Base-by-base conservation (phyloP, 257 asterid genomes). In the Verbena officinalis region DNA sequence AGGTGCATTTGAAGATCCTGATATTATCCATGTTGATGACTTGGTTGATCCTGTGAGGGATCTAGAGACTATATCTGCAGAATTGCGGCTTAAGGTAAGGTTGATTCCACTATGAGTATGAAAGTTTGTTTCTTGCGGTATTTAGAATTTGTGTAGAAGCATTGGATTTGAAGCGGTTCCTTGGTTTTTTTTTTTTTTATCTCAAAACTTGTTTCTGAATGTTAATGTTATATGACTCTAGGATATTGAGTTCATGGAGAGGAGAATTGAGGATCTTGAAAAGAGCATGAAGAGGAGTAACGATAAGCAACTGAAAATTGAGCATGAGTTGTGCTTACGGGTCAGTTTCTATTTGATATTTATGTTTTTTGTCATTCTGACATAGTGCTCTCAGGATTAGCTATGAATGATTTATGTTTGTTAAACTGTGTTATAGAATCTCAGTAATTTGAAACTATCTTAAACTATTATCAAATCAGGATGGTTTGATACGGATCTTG, bases 201-300 rank as follows among this genome's bases (percentile, higher is more conserved):
- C n/a, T n/a, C 4, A 7, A 30, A 30, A 30, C 59, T 55, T 53
- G 46, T 63, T 64, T 56, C 71, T 45, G 66, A 55, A 79, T 51
- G 24, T 38, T 55, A 38, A 34, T 67, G 22, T 51, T 67, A 3
- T 64, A 30, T 74, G 64, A 57, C 65, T 12, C 63, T 70, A 93
- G 99, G 99, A 94, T 79, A 72, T 90, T 19, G 99, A 94, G 75
- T 94, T 94, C 86, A 78, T 86, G 77, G 89, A 77, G 65, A 84
- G 84, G 88, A 84, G 83, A 78, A 83, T 86, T 71, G 99, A 94
- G 39, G 99, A 94, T 83, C 71, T 94, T 45, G 99, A 94, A 46
- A 94, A 94, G 88, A 94, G 97, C 90, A 88, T 90, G 99, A 94
- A 94, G 84, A 84, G 99, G 81, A 94, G 99, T 86, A 94, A 94